Conservation (phyloP, 192 early-diverging fungal species). For the Coemansia sp. region DNA sequence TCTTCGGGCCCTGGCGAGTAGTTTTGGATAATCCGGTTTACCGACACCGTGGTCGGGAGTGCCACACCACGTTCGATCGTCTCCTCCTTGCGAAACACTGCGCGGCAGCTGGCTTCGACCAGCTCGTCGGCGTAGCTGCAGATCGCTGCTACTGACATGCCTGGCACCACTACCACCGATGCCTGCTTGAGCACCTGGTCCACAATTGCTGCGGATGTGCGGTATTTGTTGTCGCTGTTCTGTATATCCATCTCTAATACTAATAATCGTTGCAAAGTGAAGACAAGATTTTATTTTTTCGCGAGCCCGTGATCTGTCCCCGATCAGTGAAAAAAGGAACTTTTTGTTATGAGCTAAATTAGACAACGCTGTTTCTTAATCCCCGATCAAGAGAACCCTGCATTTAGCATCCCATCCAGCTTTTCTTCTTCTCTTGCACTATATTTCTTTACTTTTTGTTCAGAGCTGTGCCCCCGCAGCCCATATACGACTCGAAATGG, state of each 20-base stretch:
- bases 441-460: background rate
- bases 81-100: slow-evolving; percentile 59
- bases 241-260: slow-evolving; percentile 7
- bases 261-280: background rate
- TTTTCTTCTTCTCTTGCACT: background rate
- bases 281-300: too few relatives aligned
- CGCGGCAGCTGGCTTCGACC: slow-evolving; percentile 56
- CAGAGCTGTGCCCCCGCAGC: background rate
- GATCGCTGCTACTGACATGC: slow-evolving; percentile 61
- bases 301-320: too few relatives aligned
- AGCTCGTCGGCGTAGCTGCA: slow-evolving; percentile 68
- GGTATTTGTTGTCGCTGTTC: slow-evolving; percentile 27
- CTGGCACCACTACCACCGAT: slow-evolving; percentile 54
- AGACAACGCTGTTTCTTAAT: background rate
- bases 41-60: slow-evolving; percentile 78
- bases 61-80: slow-evolving; percentile 70
- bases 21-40: slow-evolving; percentile 79
- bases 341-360: background rate
- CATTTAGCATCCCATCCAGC: background rate
- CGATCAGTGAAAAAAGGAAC: background rate
- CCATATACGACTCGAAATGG: slow-evolving; percentile 19
- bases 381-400: background rate
- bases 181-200: slow-evolving; percentile 56
- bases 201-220: slow-evolving; percentile 39
- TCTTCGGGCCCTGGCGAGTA: slow-evolving; percentile 67